These are phyloP conservation scores for Aspergillus bridgeri DNA, from an alignment of 495 filamentous ascomycete genomes.

Conservation along the genomic window DNA sequence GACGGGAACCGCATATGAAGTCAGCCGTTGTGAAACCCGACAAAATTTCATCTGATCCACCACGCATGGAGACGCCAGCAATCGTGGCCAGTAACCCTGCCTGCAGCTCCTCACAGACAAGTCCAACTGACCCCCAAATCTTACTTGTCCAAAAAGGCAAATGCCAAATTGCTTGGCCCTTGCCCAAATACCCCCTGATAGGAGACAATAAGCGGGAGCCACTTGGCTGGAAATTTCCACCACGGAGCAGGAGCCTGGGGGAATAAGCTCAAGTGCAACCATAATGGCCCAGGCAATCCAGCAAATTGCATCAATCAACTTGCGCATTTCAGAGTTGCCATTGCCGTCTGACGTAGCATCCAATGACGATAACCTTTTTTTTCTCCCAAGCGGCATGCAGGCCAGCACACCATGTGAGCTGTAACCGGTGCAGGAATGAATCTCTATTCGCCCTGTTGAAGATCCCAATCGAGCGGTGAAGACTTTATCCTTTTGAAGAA, in stretches of 20 bases:
- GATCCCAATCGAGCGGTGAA: constrained; percentile 19
- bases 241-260: constrained; percentile 10
- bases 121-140: constrained; percentile 22
- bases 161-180: constrained; percentile 20
- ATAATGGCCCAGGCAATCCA: constrained; percentile 19
- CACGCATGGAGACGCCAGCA: constrained; percentile 25
- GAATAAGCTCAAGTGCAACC: constrained; percentile 40
- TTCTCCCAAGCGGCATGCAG: constrained; percentile 17
- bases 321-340: constrained; percentile 8
- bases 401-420: constrained; percentile 30
- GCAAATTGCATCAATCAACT: constrained; percentile 15
- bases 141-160: constrained; percentile 20
- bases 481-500: constrained; percentile 5
- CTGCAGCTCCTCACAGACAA: constrained; percentile 5
- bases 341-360: constrained; percentile 19
- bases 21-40: constrained; percentile 48
- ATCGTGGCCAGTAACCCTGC: constrained; percentile 6
- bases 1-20: constrained; percentile 38
- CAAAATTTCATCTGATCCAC: constrained; percentile 42
- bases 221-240: constrained; percentile 6
- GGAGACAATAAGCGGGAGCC: constrained; percentile 11
- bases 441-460: constrained; percentile 13
- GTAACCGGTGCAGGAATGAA: constrained; percentile 18
- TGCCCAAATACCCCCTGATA: constrained; percentile 21
- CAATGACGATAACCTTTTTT: constrained; percentile 11